A percentile compares a stretch with the other conserved stretches of the same genome.
Conservation (phyloP, 1,284 basidiomycete species). For the Athelia sp. region DNA sequence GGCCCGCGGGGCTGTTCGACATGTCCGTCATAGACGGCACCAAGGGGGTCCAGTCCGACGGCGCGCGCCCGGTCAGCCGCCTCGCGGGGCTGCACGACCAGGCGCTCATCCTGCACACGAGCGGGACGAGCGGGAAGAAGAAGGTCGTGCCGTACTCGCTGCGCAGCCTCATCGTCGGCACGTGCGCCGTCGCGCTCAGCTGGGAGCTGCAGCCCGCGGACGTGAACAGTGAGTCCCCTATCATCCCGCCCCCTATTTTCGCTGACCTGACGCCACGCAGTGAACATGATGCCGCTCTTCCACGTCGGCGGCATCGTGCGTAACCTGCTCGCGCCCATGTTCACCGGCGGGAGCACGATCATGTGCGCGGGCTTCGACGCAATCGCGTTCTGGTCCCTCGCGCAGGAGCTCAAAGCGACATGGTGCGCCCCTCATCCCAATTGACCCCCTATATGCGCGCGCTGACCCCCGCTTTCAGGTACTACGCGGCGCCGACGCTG, state of each 20-base stretch:
- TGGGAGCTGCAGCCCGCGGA: slow-evolving; percentile 46
- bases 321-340: slow-evolving; percentile 55
- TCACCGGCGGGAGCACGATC: slow-evolving; percentile 54
- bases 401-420: slow-evolving; percentile 38
- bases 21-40: slow-evolving; percentile 23
- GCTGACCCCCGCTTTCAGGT: slow-evolving; percentile 23
- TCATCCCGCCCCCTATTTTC: background rate
- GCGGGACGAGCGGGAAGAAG: slow-evolving; percentile 61
- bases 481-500: slow-evolving; percentile 42
- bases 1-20: slow-evolving; percentile 35
- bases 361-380: slow-evolving; percentile 58
- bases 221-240: slow-evolving; percentile 34
- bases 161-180: slow-evolving; percentile 53
- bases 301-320: slow-evolving; percentile 64
- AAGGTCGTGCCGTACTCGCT: slow-evolving; percentile 60
- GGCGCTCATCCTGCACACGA: slow-evolving; percentile 57
- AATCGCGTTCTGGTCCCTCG: slow-evolving; percentile 54
- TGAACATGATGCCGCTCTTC: slow-evolving; percentile 68
- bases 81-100: slow-evolving; percentile 38
- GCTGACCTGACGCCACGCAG: slow-evolving; percentile 15
- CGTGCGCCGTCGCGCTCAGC: slow-evolving; percentile 50
- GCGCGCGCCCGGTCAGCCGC: slow-evolving; percentile 11
- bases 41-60: slow-evolving; percentile 6
- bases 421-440: slow-evolving; percentile 32
- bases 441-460: background rate